A percentile compares a stretch with the other conserved stretches of the same genome.
These are phyloP conservation scores for Simmondsia chinensis DNA, from an alignment of 148 eudicot genomes.

Conservation along the genomic window DNA sequence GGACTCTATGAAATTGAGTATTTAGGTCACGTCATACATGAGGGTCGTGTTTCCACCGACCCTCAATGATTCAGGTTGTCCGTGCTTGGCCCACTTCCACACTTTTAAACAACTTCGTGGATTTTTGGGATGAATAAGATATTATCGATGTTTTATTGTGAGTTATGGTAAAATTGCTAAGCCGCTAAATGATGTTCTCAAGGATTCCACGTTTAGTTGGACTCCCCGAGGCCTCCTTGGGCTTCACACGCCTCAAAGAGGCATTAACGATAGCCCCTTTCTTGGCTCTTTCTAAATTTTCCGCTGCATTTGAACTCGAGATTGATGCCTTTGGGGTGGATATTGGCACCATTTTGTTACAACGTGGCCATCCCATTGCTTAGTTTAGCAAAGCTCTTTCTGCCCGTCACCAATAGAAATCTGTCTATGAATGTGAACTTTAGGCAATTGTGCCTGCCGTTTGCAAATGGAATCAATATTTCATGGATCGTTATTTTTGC, in stretches of 20 bases:
- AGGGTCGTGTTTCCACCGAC: not conserved
- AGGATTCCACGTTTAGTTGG: not conserved
- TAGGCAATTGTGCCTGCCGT: not conserved
- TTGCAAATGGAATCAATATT: not conserved
- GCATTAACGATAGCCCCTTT: not conserved
- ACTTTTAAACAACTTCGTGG: no score
- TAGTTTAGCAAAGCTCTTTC: no score
- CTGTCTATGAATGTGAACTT: not conserved
- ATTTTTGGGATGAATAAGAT: not conserved
- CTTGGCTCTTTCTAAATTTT: not conserved
- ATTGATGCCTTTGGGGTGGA: not conserved
- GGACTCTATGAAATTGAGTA: not conserved
- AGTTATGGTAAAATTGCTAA: not conserved
- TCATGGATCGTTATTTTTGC: not conserved
- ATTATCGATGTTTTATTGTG: not conserved
- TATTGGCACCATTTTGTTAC: not conserved
- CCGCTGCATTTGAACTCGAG: not conserved
- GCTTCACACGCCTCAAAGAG: not conserved
- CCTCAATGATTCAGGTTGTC: not conserved
- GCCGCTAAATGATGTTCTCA: not conserved
- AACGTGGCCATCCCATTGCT: not conserved
- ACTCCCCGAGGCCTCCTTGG: not conserved
- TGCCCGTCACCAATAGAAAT: not conserved
- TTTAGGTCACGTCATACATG: not conserved
- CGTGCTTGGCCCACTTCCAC: not conserved